Percentiles rank a stretch among this genome's conserved stretches.
These are phyloP conservation scores for Cystobasidium slooffiae DNA, from an alignment of 1,284 basidiomycete species.

Conservation along the genomic window DNA sequence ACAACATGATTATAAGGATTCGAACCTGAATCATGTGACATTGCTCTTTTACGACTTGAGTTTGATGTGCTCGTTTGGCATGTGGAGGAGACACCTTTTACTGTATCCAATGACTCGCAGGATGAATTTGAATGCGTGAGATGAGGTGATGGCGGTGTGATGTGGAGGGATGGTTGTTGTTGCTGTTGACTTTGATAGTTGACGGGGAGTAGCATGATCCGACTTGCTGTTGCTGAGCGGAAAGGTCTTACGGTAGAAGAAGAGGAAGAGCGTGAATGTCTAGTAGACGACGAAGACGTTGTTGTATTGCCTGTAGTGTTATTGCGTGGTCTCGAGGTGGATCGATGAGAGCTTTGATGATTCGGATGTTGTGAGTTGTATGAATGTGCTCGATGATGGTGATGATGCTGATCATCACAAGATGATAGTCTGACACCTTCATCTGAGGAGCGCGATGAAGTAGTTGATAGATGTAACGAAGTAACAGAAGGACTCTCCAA, in stretches of 20 bases:
- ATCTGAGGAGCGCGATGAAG: conserved; percentile 10
- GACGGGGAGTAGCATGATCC: conserved; percentile 40
- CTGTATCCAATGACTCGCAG: conserved; percentile 29
- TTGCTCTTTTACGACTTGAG: conserved; percentile 27
- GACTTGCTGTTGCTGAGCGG: conserved; percentile 31
- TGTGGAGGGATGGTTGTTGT: neutral
- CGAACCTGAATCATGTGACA: conserved; percentile 28
- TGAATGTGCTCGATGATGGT: conserved; percentile 6
- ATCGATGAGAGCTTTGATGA: conserved; percentile 1
- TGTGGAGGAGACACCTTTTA: conserved; percentile 24
- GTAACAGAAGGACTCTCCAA: conserved; percentile 18
- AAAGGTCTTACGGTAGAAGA: conserved; percentile 31
- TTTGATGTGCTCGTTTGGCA: neutral
- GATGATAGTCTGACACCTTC: neutral
- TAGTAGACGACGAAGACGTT: conserved; percentile 6
- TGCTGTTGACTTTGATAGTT: conserved; percentile 17
- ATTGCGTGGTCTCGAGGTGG: neutral
- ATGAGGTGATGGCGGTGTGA: conserved; percentile 26
- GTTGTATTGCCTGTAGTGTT: neutral
- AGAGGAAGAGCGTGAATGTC: conserved; percentile 36
- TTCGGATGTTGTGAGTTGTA: neutral
- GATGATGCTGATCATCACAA: neutral
- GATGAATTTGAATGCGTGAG: conserved; percentile 16
- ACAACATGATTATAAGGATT: conserved; percentile 28
- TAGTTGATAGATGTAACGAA: conserved; percentile 1